Base-by-base conservation (phyloP, 805 yeast genomes). In the Wickerhamomyces mucosus region DNA sequence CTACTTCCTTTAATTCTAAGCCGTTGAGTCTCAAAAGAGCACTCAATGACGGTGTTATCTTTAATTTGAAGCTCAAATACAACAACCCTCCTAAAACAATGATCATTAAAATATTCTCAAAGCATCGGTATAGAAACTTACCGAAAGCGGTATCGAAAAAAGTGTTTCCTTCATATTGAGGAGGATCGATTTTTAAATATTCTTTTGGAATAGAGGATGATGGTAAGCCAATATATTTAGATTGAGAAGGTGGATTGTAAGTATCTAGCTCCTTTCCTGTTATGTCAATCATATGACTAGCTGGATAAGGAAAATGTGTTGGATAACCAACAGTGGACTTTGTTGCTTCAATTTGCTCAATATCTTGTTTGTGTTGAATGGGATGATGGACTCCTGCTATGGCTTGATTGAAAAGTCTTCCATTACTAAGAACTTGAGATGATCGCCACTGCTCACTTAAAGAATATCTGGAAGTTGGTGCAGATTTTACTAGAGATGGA, bases 401-500 rank as follows among this genome's bases (percentile, higher is more conserved):
- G 0, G 72, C 63, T 2, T 61, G 53, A 15, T 53, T 54, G 33
- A 69, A 54, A 15, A 63, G 49, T 14, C 56, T 61, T 7, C 59
- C 59, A 29, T 59, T 55, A 19, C 50, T 44, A 32, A 66, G 49
- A 7, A 60, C 44, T 5, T 59, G 48, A 2, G 64, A 51, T 2
- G 52, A 37, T 38, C 71, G 56, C 68, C 72, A 67, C 24, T 61
- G 51, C 26, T 60, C 65, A 39, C 61, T 54, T 25, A 46, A 44
- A 21, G 48, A 45, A 56, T 78, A 85, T 31, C 69, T 63, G 0
- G 95, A 78, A 2, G 69, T 46, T 0, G 94, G 89, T 0, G 96
- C 92, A 7, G 84, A 71, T 34, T 74, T 72, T 7, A 89, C 85
- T 29, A 89, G 56, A 0, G 94, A 76, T 0, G 96, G 96, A 50